Evolutionary conservation across 2,329 filamentous ascomycete genomes (phyloP).

Genomic region (Tolypocladium paradoxum): DNA sequence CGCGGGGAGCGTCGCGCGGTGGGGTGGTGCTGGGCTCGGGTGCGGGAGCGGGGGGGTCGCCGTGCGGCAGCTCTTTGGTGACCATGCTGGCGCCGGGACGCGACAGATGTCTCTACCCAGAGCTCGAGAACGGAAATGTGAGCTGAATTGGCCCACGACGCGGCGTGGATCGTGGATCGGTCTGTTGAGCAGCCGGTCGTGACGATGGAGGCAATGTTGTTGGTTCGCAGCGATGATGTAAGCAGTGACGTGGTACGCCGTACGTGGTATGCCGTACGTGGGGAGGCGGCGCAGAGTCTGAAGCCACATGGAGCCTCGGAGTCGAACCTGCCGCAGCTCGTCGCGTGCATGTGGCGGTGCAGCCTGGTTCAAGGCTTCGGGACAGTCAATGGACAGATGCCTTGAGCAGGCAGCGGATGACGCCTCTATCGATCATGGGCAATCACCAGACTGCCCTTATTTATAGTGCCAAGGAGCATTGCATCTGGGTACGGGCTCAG

Average conservation of each 20-base stretch:
- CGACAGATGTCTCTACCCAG: neutral
- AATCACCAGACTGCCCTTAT: too few relatives aligned
- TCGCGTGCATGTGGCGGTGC: too few relatives aligned
- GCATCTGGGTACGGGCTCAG: too few relatives aligned
- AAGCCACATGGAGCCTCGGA: too few relatives aligned
- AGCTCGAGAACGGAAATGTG: neutral
- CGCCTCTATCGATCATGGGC: too few relatives aligned
- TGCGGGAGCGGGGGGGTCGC: neutral
- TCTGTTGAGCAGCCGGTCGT: neutral
- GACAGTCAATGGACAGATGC: too few relatives aligned
- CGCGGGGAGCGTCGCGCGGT: neutral
- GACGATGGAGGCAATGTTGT: neutral
- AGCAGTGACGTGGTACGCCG: slow-evolving; percentile 12
- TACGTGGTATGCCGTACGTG: neutral
- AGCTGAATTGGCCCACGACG: neutral
- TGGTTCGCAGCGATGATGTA: slow-evolving; percentile 3
- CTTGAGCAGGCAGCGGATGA: too few relatives aligned
- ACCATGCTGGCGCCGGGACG: slow-evolving; percentile 1
- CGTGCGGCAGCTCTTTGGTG: slow-evolving; percentile 1
- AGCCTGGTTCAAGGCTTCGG: too few relatives aligned
- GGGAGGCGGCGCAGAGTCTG: neutral
- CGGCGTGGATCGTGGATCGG: neutral
- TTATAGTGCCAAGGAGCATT: too few relatives aligned
- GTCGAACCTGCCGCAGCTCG: too few relatives aligned
- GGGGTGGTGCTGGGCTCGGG: neutral